Evolutionary conservation across 495 filamentous ascomycete species (phyloP), one percentile per base, ranked within the genome.

Genomic region (Tuber microsphaerosporum): DNA sequence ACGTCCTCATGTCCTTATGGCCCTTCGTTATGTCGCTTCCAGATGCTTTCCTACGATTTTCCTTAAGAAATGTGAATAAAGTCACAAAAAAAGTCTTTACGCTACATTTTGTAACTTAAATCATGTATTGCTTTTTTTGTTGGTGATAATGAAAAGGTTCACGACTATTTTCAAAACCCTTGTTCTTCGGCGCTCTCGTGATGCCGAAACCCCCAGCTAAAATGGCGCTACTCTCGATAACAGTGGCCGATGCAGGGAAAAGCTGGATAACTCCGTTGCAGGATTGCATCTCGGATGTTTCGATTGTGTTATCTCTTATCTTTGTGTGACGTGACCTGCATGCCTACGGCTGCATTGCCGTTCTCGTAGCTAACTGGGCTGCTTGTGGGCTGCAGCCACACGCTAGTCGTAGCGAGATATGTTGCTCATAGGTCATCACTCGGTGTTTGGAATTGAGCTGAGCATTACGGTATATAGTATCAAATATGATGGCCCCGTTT

Each of bases 111-210:
- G 56, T 65, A 31, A 34, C 56, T 34, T 65, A 65, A 65, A 65
- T 34, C 56, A 65, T 65, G 56, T 65, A 65, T 65, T 65, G 56
- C 56, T 65, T 65, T 65, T 65, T 65, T 65, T 65, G 56, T 65
- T 65, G 56, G 31, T 65, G 56, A 65, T 65, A 65, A 65, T 65
- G 26, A 65, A 65, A 65, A 65, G 56, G 26, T 65, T 65, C 56
- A 65, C 56, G 26, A 65, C 26, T 65, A 31, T 65, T 65, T 65
- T 65, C 56, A 65, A 65, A 65, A 65, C 0, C 17, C 17, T 34
- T 65, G 56, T 2, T 8, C 56, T 14, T 14, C 31, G 12, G 17
- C 31, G 26, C 26, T 61, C 51, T 34, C 56, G 26, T 65, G 56
- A 65, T 65, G 2, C 26, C 26, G 56, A 65, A 65, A 31, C n/a